phyloP scores from a whole-genome alignment of 2,329 filamentous ascomycete genomes.

The Chaetothyriales sp. region DNA sequence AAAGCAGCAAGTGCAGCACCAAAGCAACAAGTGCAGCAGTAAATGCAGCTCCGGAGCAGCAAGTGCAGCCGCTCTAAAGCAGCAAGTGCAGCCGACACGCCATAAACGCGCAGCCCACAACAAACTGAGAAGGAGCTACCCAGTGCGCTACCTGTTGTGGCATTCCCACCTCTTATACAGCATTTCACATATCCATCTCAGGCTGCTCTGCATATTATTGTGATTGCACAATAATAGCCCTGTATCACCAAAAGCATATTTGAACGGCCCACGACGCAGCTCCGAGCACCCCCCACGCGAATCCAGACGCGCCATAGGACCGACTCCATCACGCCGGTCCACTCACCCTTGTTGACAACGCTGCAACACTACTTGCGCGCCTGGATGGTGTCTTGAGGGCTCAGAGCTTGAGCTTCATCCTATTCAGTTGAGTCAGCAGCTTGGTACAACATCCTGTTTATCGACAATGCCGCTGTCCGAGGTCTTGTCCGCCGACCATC shows the following conservation, averaged over 20 bases:
- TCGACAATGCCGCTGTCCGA: constrained; percentile 19
- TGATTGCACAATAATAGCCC: background rate
- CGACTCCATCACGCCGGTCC: background rate
- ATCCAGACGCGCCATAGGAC: background rate
- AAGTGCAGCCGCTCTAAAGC: background rate
- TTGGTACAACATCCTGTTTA: background rate
- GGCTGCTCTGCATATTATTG: background rate
- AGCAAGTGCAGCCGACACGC: background rate
- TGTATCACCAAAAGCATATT: background rate
- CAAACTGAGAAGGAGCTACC: background rate
- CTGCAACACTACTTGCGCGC: background rate
- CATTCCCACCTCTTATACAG: background rate
- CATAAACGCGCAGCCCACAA: background rate
- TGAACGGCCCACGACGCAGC: background rate
- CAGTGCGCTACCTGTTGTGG: background rate
- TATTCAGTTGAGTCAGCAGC: background rate
- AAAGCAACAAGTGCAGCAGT: no score
- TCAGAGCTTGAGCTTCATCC: background rate
- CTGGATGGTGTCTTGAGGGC: background rate
- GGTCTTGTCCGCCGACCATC: constrained; percentile 30
- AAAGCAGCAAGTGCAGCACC: no score
- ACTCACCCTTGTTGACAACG: background rate
- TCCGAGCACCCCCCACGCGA: background rate
- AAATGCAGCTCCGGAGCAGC: no score
- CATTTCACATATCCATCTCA: background rate